phyloP scores from a whole-genome alignment of 257 asterid species.

The Ballota nigra region DNA sequence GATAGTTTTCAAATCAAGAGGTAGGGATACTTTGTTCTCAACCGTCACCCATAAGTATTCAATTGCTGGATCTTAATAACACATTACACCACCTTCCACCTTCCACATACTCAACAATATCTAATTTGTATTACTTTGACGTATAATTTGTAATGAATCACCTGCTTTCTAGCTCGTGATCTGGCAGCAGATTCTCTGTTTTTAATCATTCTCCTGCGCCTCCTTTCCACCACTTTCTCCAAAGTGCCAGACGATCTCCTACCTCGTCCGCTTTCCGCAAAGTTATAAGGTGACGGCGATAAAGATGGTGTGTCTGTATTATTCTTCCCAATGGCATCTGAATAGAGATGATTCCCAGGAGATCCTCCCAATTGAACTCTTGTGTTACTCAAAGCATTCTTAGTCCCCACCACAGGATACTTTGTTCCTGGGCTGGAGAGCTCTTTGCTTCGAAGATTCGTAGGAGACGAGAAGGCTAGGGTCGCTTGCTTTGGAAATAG shows the following conservation, averaged over 20 bases:
- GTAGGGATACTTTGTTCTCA: slow-evolving; percentile 4
- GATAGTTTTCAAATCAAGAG: slow-evolving; percentile 12
- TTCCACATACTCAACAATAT: neutral
- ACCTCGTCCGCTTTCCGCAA: slow-evolving; percentile 49
- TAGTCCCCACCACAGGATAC: slow-evolving; percentile 39
- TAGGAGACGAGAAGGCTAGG: slow-evolving; percentile 57
- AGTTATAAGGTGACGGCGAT: slow-evolving; percentile 67
- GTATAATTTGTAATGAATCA: slow-evolving; percentile 27
- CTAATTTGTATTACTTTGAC: neutral
- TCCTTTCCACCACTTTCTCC: slow-evolving; percentile 67
- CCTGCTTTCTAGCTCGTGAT: slow-evolving; percentile 87
- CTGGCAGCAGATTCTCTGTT: slow-evolving; percentile 69
- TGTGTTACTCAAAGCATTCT: slow-evolving; percentile 38
- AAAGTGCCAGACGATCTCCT: slow-evolving; percentile 42
- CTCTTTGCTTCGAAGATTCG: slow-evolving; percentile 45
- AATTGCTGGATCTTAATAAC: slow-evolving; percentile 9
- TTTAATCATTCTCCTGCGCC: slow-evolving; percentile 61
- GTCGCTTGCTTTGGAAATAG: slow-evolving; percentile 74
- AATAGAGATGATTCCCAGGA: slow-evolving; percentile 53
- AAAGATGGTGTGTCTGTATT: slow-evolving; percentile 43
- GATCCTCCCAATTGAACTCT: slow-evolving; percentile 48
- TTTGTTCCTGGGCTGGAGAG: slow-evolving; percentile 44
- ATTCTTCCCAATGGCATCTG: slow-evolving; percentile 45
- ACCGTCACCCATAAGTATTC: neutral
- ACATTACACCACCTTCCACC: neutral